Conservation (phyloP, 2,329 filamentous ascomycete species). For the Cladophialophora carrionii region DNA sequence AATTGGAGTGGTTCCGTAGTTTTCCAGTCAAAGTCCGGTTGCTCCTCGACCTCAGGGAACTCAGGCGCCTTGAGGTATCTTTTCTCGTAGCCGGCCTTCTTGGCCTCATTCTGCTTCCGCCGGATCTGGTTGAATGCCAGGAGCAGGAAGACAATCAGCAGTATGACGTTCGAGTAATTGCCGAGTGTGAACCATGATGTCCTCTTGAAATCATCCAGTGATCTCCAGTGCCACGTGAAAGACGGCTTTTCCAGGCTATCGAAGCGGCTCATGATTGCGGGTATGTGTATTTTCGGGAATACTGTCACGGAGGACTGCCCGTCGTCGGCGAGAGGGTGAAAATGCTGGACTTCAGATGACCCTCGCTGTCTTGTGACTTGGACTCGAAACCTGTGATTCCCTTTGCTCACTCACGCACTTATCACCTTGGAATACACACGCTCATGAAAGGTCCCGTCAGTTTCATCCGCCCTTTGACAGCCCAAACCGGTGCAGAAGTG, state of each 20-base stretch:
- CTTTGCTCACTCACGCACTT: not conserved
- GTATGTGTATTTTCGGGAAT: not conserved
- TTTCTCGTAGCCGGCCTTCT: conserved; percentile 30
- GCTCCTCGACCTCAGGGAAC: conserved; percentile 45
- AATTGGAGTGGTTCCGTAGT: conserved; percentile 57
- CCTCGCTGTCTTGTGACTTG: conserved; percentile 15
- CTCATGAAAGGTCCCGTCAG: not conserved
- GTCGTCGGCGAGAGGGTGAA: not conserved
- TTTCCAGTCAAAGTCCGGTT: conserved; percentile 56
- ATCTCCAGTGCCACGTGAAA: conserved; percentile 34
- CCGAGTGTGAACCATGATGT: conserved; percentile 32
- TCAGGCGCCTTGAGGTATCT: conserved; percentile 35
- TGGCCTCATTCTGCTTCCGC: conserved; percentile 26
- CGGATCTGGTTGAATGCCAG: conserved; percentile 30
- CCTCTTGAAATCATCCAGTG: conserved; percentile 32
- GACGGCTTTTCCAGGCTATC: conserved; percentile 40
- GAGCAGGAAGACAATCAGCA: conserved; percentile 29
- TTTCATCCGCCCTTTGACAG: not conserved
- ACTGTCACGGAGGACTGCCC: conserved; percentile 1
- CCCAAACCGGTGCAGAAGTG: not conserved
- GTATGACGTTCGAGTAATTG: conserved; percentile 35
- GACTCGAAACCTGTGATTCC: not conserved
- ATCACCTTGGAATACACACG: not conserved
- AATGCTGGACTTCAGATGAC: conserved; percentile 12
- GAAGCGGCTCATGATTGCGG: conserved; percentile 23